phyloP scores from a whole-genome alignment of 768 basidiomycete species.

The Cystofilobasidium capitatum region DNA sequence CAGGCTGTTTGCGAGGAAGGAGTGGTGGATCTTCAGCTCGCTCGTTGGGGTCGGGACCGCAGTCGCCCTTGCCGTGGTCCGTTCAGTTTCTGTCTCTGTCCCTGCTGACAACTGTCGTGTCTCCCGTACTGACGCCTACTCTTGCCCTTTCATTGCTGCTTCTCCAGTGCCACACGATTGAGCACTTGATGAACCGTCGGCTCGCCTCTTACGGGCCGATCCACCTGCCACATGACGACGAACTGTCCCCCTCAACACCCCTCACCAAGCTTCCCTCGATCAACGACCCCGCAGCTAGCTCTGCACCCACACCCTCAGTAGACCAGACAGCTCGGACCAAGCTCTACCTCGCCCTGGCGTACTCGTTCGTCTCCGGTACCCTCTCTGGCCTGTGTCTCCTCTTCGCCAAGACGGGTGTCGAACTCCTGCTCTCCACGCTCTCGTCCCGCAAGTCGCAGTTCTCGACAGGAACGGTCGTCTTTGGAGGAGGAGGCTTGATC shows the following conservation, averaged over 20 bases:
- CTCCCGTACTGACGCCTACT: background rate
- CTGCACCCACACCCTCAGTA: slow-evolving; percentile 1
- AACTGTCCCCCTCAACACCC: slow-evolving; percentile 11
- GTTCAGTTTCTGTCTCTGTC: slow-evolving; percentile 37
- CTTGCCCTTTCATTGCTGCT: background rate
- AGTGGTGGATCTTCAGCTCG: slow-evolving; percentile 75
- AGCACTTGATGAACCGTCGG: slow-evolving; percentile 49
- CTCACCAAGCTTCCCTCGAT: slow-evolving; percentile 30
- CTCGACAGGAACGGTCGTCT: slow-evolving; percentile 7
- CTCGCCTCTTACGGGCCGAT: slow-evolving; percentile 12
- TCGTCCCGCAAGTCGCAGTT: slow-evolving; percentile 35
- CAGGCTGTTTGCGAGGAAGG: slow-evolving; percentile 58
- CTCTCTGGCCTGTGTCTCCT: slow-evolving; percentile 85
- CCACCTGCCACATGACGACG: slow-evolving; percentile 20
- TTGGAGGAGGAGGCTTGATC: slow-evolving; percentile 10
- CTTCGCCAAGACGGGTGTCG: slow-evolving; percentile 87
- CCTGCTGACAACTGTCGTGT: background rate
- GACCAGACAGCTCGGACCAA: slow-evolving; percentile 32
- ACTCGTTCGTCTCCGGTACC: slow-evolving; percentile 77
- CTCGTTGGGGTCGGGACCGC: slow-evolving; percentile 55
- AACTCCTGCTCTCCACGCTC: slow-evolving; percentile 69
- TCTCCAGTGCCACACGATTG: slow-evolving; percentile 59
- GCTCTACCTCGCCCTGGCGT: slow-evolving; percentile 60
- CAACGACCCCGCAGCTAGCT: background rate
- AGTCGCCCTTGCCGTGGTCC: slow-evolving; percentile 54